These are phyloP conservation scores for Gloeophyllum trabeum DNA, from an alignment of 768 basidiomycete genomes.

Conservation along the genomic window DNA sequence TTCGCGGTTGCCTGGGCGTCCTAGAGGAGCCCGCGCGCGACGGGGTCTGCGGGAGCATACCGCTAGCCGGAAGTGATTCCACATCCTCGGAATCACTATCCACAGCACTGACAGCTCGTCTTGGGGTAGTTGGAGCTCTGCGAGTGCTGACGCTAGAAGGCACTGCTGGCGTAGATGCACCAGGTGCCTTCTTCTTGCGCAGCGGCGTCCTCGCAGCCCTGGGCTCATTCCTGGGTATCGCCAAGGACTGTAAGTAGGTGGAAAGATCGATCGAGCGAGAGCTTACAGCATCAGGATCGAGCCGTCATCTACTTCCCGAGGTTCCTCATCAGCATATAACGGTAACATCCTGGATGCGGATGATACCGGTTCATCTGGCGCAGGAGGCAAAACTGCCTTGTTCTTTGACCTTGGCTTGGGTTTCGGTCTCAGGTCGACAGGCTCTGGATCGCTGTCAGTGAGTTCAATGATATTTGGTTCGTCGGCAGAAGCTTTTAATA, in stretches of 20 bases:
- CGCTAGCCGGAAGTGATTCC: neutral
- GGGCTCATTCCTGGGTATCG: conserved; percentile 34
- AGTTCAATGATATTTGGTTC: conserved; percentile 5
- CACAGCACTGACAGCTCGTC: neutral
- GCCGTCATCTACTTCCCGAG: conserved; percentile 15
- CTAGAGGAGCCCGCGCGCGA: too few species aligned
- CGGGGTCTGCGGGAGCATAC: conserved; percentile 5
- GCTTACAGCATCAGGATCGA: conserved; percentile 29
- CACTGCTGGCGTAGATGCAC: neutral
- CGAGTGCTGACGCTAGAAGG: neutral
- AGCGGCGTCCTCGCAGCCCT: conserved; percentile 35
- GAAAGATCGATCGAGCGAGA: conserved; percentile 3
- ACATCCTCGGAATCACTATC: neutral
- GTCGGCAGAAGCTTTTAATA: neutral
- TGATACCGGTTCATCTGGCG: conserved; percentile 1
- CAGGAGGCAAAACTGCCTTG: neutral
- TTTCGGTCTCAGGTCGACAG: neutral
- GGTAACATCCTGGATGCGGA: conserved; percentile 4
- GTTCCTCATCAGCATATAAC: conserved; percentile 11
- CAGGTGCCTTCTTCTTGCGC: neutral
- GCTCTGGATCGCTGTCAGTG: conserved; percentile 1
- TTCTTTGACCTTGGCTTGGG: neutral
- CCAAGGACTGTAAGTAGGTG: conserved; percentile 1
- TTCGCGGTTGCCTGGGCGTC: conserved; percentile 14
- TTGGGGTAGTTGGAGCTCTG: neutral